Base-by-base conservation (phyloP, 495 filamentous ascomycete genomes). In the Aspergillus cristatus region DNA sequence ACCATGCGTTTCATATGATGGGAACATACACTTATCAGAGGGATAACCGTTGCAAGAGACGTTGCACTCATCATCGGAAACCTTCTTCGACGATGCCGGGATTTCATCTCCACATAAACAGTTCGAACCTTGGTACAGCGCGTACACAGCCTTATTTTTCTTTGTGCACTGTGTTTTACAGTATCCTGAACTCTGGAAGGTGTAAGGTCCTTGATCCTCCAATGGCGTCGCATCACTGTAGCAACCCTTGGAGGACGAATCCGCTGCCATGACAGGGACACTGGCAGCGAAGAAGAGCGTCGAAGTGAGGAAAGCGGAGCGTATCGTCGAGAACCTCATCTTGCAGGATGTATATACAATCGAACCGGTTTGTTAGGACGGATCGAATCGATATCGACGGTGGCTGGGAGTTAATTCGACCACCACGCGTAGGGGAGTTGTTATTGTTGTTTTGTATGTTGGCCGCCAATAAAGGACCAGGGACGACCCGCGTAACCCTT, bases 401-500 rank as follows among this genome's bases (percentile, higher is more conserved):
- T 31, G 28, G 11, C 30, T 31, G 15, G 8, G 14, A 24, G 20
- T 24, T 24, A 8, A 24, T 8, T n/a, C n/a, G n/a, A n/a, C n/a
- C n/a, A n/a, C n/a, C n/a, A n/a, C 20, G 20, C 4, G 4, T 24
- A 8, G 4, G 8, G 20, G 8, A 4, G 4, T 24, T 8, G 4
- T 24, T 24, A 18, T 15, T 38, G 24, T 14, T 10, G 7, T 32
- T 32, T 32, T 13, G n/a, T 32, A 12, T 24, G 10, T 14, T 38
- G 31, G 30, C 34, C 20, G 28, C 32, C 29, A 35, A 38, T 24
- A 36, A 61, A 58, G 41, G 48, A 52, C 24, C 43, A 59, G 65
- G 57, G 54, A 70, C 66, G 66, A 56, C 66, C 66, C 20, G 66
- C 66, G 66, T 65, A 57, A 57, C 58, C 66, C 59, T 64, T 51